These are phyloP conservation scores for Elaeis guineensis DNA, from an alignment of 176 grass and related monocot genomes.

Conservation along the genomic window DNA sequence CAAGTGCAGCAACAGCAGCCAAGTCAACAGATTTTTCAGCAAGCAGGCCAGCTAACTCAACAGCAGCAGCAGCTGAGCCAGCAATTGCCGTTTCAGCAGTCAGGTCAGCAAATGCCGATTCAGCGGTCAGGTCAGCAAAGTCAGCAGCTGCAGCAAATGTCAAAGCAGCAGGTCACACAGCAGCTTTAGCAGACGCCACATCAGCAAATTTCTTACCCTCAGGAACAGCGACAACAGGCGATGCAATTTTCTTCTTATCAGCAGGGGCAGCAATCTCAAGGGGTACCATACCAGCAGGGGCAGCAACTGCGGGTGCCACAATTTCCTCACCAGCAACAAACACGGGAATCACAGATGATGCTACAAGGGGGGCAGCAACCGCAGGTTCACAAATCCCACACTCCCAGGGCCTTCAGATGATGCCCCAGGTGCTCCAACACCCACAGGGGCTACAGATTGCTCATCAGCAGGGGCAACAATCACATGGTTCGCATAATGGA, in stretches of 20 bases:
- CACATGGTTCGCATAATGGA: constrained; percentile 19
- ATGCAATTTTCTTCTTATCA: constrained; percentile 32
- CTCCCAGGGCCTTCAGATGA: constrained; percentile 39
- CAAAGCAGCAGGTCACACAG: constrained; percentile 35
- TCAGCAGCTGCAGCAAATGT: constrained; percentile 20
- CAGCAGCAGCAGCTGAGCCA: constrained; percentile 18
- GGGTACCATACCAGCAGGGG: constrained; percentile 31
- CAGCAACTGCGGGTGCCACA: constrained; percentile 33
- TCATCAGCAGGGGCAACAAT: constrained; percentile 34
- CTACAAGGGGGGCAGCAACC: constrained; percentile 26
- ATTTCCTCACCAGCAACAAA: constrained; percentile 39
- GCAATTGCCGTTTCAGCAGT: constrained; percentile 7
- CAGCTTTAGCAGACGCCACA: constrained; percentile 35
- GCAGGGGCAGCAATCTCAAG: constrained; percentile 20
- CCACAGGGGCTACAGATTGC: constrained; percentile 28
- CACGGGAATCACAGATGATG: constrained; percentile 29
- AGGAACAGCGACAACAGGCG: constrained; percentile 30
- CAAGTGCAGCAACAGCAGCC: constrained; percentile 21
- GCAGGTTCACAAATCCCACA: constrained; percentile 20
- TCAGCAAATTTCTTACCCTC: constrained; percentile 53
- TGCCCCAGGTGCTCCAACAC: constrained; percentile 30
- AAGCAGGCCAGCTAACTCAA: constrained; percentile 5
- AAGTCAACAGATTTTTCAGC: constrained; percentile 18
- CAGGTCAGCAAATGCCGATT: constrained; percentile 24
- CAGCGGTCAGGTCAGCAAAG: constrained; percentile 7